Percentiles rank a stretch among this genome's conserved stretches.
phyloP scores from a whole-genome alignment of 352 stramenopile genomes.

The Phytophthora sojae region DNA sequence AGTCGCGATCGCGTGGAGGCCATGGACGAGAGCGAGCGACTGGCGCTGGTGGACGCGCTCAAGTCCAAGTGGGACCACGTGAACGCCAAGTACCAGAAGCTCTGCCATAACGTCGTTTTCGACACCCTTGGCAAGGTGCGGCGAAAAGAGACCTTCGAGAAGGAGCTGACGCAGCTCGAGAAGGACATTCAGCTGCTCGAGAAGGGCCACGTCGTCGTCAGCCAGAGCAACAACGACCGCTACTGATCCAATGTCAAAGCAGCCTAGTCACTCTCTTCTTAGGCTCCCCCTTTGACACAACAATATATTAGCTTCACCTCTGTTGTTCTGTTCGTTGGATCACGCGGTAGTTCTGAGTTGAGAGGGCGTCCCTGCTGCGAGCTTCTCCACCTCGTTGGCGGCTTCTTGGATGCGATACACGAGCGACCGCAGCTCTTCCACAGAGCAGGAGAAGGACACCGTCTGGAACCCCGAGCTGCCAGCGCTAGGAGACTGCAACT shows the following conservation, averaged over 20 bases:
- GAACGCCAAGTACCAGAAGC: conserved; percentile 95
- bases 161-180: conserved; percentile 92
- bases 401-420: conserved; percentile 80
- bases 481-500: conserved; percentile 56
- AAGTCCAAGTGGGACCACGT: conserved; percentile 95
- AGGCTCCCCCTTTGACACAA: conserved; percentile 12
- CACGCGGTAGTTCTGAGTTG: conserved; percentile 20
- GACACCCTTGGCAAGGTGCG: conserved; percentile 93
- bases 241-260: conserved; percentile 37
- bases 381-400: conserved; percentile 65
- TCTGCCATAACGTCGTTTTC: conserved; percentile 94
- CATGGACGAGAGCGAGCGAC: conserved; percentile 89
- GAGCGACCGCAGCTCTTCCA: conserved; percentile 71
- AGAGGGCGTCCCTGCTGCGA: conserved; percentile 33
- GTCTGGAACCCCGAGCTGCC: conserved; percentile 32
- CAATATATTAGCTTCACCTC: conserved; percentile 25
- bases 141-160: conserved; percentile 94
- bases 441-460: conserved; percentile 68
- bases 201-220: conserved; percentile 75
- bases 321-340: background rate
- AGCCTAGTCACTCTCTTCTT: conserved; percentile 6
- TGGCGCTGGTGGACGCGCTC: conserved; percentile 87
- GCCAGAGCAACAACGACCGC: conserved; percentile 57
- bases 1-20: conserved; percentile 58
- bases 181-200: conserved; percentile 92